Base-by-base conservation (phyloP, 441 rosid genomes). In the Eutrema salsugineum region DNA sequence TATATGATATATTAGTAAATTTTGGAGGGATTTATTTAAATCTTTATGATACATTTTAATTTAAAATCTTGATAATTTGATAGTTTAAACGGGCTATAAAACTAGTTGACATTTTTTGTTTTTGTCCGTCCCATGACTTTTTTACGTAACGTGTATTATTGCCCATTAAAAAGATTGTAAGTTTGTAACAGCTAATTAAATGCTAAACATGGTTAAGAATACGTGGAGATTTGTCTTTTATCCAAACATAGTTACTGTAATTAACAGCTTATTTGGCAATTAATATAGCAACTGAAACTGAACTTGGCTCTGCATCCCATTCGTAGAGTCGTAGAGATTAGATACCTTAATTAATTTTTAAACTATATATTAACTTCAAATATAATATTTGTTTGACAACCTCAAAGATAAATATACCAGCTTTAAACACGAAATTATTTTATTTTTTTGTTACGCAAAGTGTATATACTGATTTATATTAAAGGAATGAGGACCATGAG, bases 121-220 rank as follows among this genome's bases (percentile, higher is more conserved):
- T 30, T 46, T 10, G 14, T 24, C 66, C n/a, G 28, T 58, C 50
- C 22, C 57, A 27, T 27, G 14, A 39, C 53, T 57, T 63, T 36
- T 46, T 44, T 27, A 57, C 54, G 51, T 65, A 47, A 48, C 66
- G 60, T 57, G 4, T 58, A 43, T 43, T 22, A 53, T 11, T 35
- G 35, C 8, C 65, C 64, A 44, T 11, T 35, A 47, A 56, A 44
- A 56, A 30, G 9, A 10, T n/a, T 57, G 71, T 73, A 56, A 30
- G 9, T 6, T n/a, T 57, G 71, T 73, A 57, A 66, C 77, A 17
- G 66, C 38, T 49, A 5, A n/a, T n/a, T 66, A 48, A 57, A 57
- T 30, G 71, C 43, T 46, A 28, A 65, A 38, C 27, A 57, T 60
- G 16, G 74, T 57, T 47, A 57, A 19, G 27, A 39, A 56, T 47